A percentile compares a stretch with the other conserved stretches of the same genome.
Evolutionary conservation across 352 stramenopile genomes (phyloP).

Genomic region (Globisporangium splendens): DNA sequence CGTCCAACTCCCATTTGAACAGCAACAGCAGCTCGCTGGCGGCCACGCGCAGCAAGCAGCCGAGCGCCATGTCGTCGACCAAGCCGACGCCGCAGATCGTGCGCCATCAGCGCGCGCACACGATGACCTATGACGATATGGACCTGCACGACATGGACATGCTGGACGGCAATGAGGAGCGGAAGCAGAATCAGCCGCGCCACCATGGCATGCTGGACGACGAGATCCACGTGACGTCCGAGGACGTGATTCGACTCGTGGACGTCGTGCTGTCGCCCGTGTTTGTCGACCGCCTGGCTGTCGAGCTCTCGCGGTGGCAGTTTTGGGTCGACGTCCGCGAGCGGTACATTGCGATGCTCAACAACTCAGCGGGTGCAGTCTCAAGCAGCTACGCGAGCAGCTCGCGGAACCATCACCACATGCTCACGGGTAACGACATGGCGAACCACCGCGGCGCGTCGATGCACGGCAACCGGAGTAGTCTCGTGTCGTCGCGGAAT

Average conservation of each 20-base stretch:
- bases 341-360: conserved; percentile 60
- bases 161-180: conserved; percentile 24
- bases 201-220: conserved; percentile 33
- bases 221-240: conserved; percentile 61
- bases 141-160: conserved; percentile 3
- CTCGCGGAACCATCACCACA: conserved; percentile 4
- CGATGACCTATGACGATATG: conserved; percentile 3
- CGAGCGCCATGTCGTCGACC: background rate
- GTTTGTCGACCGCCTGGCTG: conserved; percentile 62
- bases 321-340: conserved; percentile 79
- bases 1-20: background rate
- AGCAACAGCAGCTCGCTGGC: background rate
- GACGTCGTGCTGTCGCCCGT: conserved; percentile 70
- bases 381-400: conserved; percentile 16
- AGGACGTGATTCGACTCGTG: conserved; percentile 72
- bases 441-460: conserved; percentile 8
- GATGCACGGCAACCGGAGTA: conserved; percentile 3
- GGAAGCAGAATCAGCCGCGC: conserved; percentile 22
- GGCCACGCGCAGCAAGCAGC: conserved; percentile 12
- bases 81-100: background rate
- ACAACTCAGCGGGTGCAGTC: conserved; percentile 4
- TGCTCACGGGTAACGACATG: conserved; percentile 4
- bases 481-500: conserved; percentile 39
- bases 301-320: conserved; percentile 70
- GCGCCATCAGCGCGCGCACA: conserved; percentile 2